These are phyloP conservation scores for Elsinoe fawcettii DNA, from an alignment of 2,329 filamentous ascomycete species.

Conservation along the genomic window DNA sequence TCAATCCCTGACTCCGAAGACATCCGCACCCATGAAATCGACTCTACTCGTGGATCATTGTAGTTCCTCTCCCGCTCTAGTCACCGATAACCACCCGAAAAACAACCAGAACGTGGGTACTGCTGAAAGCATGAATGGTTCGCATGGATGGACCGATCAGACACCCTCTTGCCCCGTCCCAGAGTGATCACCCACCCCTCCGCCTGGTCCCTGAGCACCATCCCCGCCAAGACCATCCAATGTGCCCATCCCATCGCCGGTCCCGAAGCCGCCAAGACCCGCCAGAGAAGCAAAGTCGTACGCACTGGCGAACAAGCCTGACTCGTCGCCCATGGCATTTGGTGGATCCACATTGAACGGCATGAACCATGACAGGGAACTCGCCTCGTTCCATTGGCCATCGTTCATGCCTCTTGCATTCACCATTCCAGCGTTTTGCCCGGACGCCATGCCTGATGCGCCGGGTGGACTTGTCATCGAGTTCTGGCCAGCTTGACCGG, in stretches of 20 bases:
- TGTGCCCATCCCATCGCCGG: not conserved
- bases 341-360: constrained; percentile 86
- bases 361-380: constrained; percentile 65
- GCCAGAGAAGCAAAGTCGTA: constrained; percentile 10
- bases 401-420: constrained; percentile 15
- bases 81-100: not conserved
- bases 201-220: not conserved
- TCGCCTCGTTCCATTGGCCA: constrained; percentile 11
- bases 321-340: constrained; percentile 9
- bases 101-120: not conserved
- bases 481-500: constrained; percentile 10
- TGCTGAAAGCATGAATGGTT: not conserved
- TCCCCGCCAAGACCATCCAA: constrained; percentile 1
- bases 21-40: not conserved
- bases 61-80: not conserved
- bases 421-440: constrained; percentile 14
- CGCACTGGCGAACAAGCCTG: constrained; percentile 7
- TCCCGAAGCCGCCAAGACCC: not conserved
- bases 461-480: constrained; percentile 4
- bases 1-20: not conserved
- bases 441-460: constrained; percentile 13
- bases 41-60: not conserved
- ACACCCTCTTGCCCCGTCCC: not conserved
- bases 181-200: not conserved
- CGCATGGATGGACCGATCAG: not conserved